These are phyloP conservation scores for Amesomyces nigricolor DNA, from an alignment of 2,329 filamentous ascomycete species.

Conservation along the genomic window DNA sequence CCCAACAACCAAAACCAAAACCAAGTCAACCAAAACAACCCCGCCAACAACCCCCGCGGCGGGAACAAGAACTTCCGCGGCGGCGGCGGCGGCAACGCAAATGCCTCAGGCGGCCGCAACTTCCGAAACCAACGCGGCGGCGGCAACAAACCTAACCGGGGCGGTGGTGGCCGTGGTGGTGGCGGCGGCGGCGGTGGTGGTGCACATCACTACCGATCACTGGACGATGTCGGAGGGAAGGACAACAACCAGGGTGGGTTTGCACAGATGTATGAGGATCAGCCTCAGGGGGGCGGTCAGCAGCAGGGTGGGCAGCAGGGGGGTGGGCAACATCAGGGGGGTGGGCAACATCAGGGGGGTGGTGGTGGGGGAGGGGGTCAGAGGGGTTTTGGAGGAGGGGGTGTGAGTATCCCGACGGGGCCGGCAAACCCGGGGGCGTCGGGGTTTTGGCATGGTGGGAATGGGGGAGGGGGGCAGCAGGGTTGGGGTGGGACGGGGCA, in stretches of 20 bases:
- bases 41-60: not conserved
- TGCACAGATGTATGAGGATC: conserved; percentile 44
- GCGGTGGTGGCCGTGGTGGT: conserved; percentile 36
- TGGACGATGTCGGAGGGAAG: conserved; percentile 57
- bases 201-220: conserved; percentile 55
- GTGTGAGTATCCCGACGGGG: conserved; percentile 18
- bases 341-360: no score
- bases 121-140: conserved; percentile 36
- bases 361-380: not conserved
- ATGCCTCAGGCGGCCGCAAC: conserved; percentile 32
- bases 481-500: not conserved
- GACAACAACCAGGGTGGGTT: conserved; percentile 42
- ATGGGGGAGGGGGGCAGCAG: no score
- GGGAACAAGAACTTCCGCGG: conserved; percentile 31
- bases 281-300: conserved; percentile 9
- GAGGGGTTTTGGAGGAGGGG: not conserved
- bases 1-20: conserved; percentile 13
- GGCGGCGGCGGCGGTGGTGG: conserved; percentile 43
- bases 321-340: no score
- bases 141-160: conserved; percentile 31
- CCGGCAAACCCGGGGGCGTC: conserved; percentile 18
- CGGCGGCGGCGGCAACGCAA: conserved; percentile 35
- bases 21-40: conserved; percentile 27
- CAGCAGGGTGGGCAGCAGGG: not conserved
- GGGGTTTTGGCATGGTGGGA: conserved; percentile 12